Evolutionary conservation across 169 alveolate species (phyloP), one percentile per base, ranked within the genome.

Genomic region (Plasmodium gaboni): DNA sequence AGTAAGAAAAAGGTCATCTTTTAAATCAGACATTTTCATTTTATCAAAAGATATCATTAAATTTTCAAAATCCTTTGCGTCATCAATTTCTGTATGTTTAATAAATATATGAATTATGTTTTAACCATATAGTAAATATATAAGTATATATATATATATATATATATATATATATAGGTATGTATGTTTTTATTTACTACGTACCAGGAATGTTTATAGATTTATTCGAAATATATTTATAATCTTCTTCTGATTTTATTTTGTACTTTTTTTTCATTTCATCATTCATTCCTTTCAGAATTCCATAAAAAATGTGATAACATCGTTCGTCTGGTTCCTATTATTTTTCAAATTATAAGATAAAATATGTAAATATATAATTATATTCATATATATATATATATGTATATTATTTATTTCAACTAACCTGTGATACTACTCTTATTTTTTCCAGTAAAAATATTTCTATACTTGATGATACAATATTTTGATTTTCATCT

Each of bases 241-340:
- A 80, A 50, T 80, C 73, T 19, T 32, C 13, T 68, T 80, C 90
- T 2, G 72, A 38, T 28, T 69, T 80, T 5, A 80, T 67, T n/a
- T 80, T 80, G 72, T 80, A 86, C 53, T 70, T 86, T 26, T 46
- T 59, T 64, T 86, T 86, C 72, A 86, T 50, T n/a, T 71, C 92
- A 2, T 26, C 60, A 28, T 68, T 60, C 73, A 69, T 87, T 24
- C 93, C 93, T 26, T 88, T 89, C 22, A 92, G 74, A 24, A 92
- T 80, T 85, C 83, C 88, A 70, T 92, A 92, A 85, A 92, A 92
- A 38, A 92, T 87, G 71, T 92, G 95, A 61, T 92, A 92, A 59
- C 93, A 73, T 61, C 95, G 83, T 64, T 92, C 95, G 9, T 92
- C 74, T 44, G 83, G 92, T 65, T 86, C 92, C 87, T 86, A 26